phyloP scores from a whole-genome alignment of 768 basidiomycete species.

The Leccinellum luteum region DNA sequence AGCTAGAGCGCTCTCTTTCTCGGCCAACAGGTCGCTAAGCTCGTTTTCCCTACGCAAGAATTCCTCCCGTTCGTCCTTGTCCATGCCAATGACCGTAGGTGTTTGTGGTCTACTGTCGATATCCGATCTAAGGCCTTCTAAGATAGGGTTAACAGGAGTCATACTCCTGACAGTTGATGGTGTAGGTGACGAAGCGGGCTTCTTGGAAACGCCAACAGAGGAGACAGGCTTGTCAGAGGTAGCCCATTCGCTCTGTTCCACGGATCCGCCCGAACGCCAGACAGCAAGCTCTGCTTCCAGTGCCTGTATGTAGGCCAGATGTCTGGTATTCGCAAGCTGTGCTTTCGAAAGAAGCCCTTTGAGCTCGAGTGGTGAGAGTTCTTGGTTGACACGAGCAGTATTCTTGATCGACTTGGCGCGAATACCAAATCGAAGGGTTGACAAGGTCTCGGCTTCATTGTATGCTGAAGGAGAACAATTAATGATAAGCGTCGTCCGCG shows the following conservation, averaged over 20 bases:
- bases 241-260: constrained; percentile 84
- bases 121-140: constrained; percentile 70
- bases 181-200: constrained; percentile 54
- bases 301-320: constrained; percentile 82
- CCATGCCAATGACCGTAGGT: constrained; percentile 82
- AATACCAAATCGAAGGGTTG: constrained; percentile 98
- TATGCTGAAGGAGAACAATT: constrained; percentile 98
- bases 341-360: constrained; percentile 90
- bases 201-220: constrained; percentile 45
- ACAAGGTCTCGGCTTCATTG: constrained; percentile 95
- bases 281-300: constrained; percentile 88
- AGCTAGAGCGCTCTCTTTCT: constrained; percentile 80
- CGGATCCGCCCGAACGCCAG: constrained; percentile 85
- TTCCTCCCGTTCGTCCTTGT: constrained; percentile 97
- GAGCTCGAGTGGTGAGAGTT: constrained; percentile 93
- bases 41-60: constrained; percentile 97
- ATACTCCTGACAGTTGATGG: constrained; percentile 66
- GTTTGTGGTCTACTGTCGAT: constrained; percentile 88
- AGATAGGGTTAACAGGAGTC: constrained; percentile 71
- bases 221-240: constrained; percentile 55
- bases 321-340: constrained; percentile 77
- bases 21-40: constrained; percentile 87
- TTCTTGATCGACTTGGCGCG: constrained; percentile 99
- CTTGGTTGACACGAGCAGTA: constrained; percentile 96
- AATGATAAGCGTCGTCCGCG: constrained; percentile 95